phyloP scores from a whole-genome alignment of 1,284 basidiomycete species.

The Apiotrichum akiyoshidainum region DNA sequence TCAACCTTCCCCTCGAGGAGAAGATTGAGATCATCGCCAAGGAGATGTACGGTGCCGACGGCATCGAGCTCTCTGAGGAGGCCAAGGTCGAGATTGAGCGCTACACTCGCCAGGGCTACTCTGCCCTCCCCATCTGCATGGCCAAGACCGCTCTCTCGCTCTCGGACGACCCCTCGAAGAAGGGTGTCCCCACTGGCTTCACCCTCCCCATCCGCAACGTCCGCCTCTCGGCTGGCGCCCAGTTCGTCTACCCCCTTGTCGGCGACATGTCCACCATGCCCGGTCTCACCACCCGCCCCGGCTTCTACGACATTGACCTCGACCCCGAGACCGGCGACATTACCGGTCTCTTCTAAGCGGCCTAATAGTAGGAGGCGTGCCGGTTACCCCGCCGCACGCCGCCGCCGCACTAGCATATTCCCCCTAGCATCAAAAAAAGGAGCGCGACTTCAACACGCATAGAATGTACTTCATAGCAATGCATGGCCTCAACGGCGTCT shows the following conservation, averaged over 20 bases:
- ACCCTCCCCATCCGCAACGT: conserved; percentile 89
- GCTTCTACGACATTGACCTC: conserved; percentile 59
- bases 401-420: neutral
- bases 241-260: conserved; percentile 91
- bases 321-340: conserved; percentile 51
- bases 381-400: neutral
- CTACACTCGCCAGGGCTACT: conserved; percentile 73
- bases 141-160: conserved; percentile 98
- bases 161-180: conserved; percentile 87
- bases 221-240: conserved; percentile 85
- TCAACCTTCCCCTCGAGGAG: conserved; percentile 74
- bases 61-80: conserved; percentile 75
- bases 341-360: conserved; percentile 47
- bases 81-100: conserved; percentile 84
- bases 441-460: conserved; percentile 1
- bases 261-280: conserved; percentile 98
- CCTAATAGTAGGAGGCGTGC: neutral
- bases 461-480: neutral
- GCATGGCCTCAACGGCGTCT: conserved; percentile 1
- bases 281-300: conserved; percentile 87
- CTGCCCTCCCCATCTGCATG: conserved; percentile 73
- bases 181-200: conserved; percentile 86
- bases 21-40: conserved; percentile 83
- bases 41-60: conserved; percentile 90
- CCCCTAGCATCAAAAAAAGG: neutral